These are phyloP conservation scores for Tripterygium wilfordii DNA, from an alignment of 177 flowering plant genomes.

Conservation along the genomic window DNA sequence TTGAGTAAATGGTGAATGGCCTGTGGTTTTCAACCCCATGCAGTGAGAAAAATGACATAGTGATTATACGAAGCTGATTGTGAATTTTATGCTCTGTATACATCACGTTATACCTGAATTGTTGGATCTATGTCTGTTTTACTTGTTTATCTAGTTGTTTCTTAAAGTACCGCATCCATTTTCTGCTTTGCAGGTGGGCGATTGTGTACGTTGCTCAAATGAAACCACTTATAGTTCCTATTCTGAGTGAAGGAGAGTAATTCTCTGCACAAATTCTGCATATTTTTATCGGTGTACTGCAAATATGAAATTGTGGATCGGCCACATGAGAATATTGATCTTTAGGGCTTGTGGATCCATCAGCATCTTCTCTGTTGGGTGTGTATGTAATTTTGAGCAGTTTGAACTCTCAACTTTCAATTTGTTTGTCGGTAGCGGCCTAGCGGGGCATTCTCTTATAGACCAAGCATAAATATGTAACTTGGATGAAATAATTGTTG, in stretches of 20 bases:
- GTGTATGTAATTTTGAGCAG: slow-evolving; percentile 13
- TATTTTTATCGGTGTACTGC: neutral
- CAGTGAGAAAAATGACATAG: too few species aligned
- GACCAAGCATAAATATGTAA: slow-evolving; percentile 1
- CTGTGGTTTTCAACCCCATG: too few species aligned
- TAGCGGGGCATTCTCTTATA: neutral
- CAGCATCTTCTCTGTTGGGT: slow-evolving; percentile 4
- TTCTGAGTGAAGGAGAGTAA: slow-evolving; percentile 55
- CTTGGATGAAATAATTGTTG: slow-evolving; percentile 7
- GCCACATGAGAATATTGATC: neutral
- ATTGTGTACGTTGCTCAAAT: slow-evolving; percentile 69
- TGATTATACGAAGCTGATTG: too few species aligned
- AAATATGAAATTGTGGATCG: neutral
- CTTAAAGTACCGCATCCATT: neutral
- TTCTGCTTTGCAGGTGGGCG: slow-evolving; percentile 53
- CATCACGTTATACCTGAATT: too few species aligned
- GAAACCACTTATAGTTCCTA: slow-evolving; percentile 71
- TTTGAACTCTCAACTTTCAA: neutral
- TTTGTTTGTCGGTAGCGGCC: neutral
- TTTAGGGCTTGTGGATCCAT: slow-evolving; percentile 1
- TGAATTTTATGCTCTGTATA: too few species aligned
- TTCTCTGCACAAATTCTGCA: too few species aligned
- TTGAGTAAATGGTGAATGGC: too few species aligned
- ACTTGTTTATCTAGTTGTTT: too few species aligned
- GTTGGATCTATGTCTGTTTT: too few species aligned